Evolutionary conservation across 768 basidiomycete species (phyloP), one percentile per base, ranked within the genome.

Genomic region (Tylopilus balloui): DNA sequence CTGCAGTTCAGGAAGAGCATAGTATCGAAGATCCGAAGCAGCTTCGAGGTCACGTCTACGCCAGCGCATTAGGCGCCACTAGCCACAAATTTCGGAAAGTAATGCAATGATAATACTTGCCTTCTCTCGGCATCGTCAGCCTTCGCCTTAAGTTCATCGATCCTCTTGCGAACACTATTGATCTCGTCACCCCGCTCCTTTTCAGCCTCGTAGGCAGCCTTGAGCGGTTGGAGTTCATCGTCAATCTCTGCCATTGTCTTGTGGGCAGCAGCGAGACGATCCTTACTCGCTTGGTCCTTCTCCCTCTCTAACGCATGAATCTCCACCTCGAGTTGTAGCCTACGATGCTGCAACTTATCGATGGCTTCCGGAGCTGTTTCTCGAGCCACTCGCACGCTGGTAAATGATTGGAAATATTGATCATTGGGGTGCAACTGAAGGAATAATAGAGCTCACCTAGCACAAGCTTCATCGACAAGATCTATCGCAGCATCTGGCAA

Each of bases 301-400:
- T 96, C 93, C 40, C 92, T 81, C 64, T 93, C 89, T 44, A 97
- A 72, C 10, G 95, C 95, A 64, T 96, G 93, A 19, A 96, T 88
- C 64, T 96, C 95, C 17, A 98, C 84, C 62, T 97, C 89, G 24
- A 98, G 78, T 62, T 95, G 90, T 27, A 97, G 79, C 66, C 89
- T 92, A 44, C 77, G 78, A 17, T 93, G 83, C 62, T 95, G 90
- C 15, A 97, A 76, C 55, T 85, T 84, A 70, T 98, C 95, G 59
- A 98, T 88, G 3, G 79, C 86, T 69, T 98, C 95, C 0, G 95
- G 95, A 51, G 88, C 81, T 0, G 93, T 97, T 72, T 99, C 95
- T 36, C 92, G 84, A 23, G 90, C 90, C 21, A 97, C 92, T 50
- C 93, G 88, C 24, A 87, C 86, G 58, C 86, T 88, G 46, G 12